Base-by-base conservation (phyloP, 1,284 basidiomycete species). In the Hypsizygus ulmarius region DNA sequence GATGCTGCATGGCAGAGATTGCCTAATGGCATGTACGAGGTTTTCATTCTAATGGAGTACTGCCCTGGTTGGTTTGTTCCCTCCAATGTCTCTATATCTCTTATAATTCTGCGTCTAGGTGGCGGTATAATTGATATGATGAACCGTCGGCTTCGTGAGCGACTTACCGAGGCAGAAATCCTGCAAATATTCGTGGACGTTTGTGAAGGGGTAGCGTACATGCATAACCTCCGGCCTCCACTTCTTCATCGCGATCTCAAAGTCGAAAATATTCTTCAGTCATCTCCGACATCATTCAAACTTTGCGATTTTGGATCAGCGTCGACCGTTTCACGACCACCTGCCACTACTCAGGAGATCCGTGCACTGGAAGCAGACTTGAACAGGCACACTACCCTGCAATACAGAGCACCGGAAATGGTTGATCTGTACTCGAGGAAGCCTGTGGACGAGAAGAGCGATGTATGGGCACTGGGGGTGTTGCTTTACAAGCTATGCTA, bases 51-150 rank as follows among this genome's bases (percentile, higher is more conserved):
- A 51, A 99, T 99, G 97, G 97, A 99, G 68, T 97, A 87, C 67
- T 97, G 94, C 65, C 75, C 79, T 63, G 81, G 81, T 80, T 59
- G 53, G 68, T 58, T 25, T 7, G 33, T 43, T 41, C 43, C 25
- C 21, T 41, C 19, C 12, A 33, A 44, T 37, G 39, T 44, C 42
- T n/a, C 46, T 47, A 27, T 43, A 25, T 25, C 49, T 42, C 48
- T 56, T 7, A 47, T 39, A 2, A 11, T 32, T 15, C 7, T 7
- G 21, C 3, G 4, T 36, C 5, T 45, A 92, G 91, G 94, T 37
- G 97, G 97, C 19, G 97, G 97, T 33, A 97, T 99, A 59, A 98
- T 99, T 68, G 97, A 99, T 70, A 92, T 99, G 82, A 92, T 99
- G 87, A 99, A 99, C 69, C 85, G 94, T 58, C 82, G 96, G 41